Evolutionary conservation across 257 asterid genomes (phyloP), one percentile per base, ranked within the genome.

Genomic region (Prunella vulgaris): DNA sequence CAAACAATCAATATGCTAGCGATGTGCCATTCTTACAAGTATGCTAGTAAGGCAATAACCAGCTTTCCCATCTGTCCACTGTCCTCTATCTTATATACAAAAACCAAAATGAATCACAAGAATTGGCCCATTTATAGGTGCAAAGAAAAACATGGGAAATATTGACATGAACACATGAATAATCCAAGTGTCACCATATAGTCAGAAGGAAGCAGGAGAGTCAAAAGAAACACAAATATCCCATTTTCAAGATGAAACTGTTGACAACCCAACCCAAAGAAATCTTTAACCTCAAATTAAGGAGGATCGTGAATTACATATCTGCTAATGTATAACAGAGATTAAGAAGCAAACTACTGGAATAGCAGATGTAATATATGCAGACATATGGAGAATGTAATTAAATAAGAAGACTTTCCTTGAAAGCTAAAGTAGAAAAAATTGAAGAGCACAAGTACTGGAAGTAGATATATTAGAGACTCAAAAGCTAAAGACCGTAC

Each of bases 401-500:
- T 69, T 15, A 10, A 18, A 10, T 10, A 32, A 58, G 12, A 63
- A 64, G 17, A 48, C 15, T 20, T 64, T 8, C 51, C 60, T 56
- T 14, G 32, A 17, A 61, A 57, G 8, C 32, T 28, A 33, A 30
- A 77, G 62, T 17, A 48, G 21, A 49, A 18, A 62, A 33, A 58
- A 6, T 33, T 0, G 4, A 54, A 25, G 6, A 1, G 28, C 12
- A 38, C 61, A 33, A 46, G 21, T 15, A 58, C 33, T 12, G 54
- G 49, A 62, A 69, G 10, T 8, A 28, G 46, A 38, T 48, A 6
- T 59, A 18, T 2, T 63, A 32, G 33, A 53, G 69, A 30, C 30
- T 78, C 51, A 57, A 56, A 72, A 66, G 52, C 17, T 58, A 37
- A 76, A 32, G 60, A 33, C 9, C 69, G 32, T 59, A 92, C 98